These are phyloP conservation scores for Maudiozyma pseudohumilis DNA, from an alignment of 805 yeast genomes.

Conservation along the genomic window DNA sequence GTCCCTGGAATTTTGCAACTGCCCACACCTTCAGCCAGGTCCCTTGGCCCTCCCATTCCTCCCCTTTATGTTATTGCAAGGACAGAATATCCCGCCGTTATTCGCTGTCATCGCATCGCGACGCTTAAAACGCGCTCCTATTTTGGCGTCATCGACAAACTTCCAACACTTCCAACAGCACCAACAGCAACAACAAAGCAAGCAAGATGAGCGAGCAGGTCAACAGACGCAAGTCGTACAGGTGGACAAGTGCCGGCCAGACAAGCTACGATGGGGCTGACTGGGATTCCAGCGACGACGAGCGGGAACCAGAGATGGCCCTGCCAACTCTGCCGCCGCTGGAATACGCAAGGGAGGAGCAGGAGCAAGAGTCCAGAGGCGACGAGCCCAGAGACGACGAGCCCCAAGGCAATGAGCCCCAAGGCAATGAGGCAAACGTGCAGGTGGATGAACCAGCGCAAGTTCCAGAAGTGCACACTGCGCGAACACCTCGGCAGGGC, in stretches of 20 bases:
- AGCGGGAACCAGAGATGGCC: constrained; percentile 5
- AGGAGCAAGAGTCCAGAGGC: not conserved
- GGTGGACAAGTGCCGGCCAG: constrained; percentile 35
- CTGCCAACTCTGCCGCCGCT: constrained; percentile 24
- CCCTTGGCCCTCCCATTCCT: too few relatives aligned
- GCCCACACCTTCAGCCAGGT: too few relatives aligned
- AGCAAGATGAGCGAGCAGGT: constrained; percentile 14
- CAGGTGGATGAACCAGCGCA: not conserved
- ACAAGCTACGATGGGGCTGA: constrained; percentile 35
- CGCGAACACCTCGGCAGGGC: not conserved
- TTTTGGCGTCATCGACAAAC: too few relatives aligned
- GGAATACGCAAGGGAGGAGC: constrained; percentile 9
- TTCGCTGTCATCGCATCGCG: too few relatives aligned
- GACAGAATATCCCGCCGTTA: too few relatives aligned
- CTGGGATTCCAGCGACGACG: constrained; percentile 29
- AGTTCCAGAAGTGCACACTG: not conserved
- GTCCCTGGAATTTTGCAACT: too few relatives aligned
- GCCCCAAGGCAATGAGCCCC: not conserved
- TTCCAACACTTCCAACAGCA: not conserved
- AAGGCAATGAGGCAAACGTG: not conserved
- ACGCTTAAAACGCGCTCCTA: too few relatives aligned
- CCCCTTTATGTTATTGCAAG: too few relatives aligned
- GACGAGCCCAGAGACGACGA: not conserved
- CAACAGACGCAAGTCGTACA: constrained; percentile 31
- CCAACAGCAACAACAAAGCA: not conserved